Evolutionary conservation across 2,329 filamentous ascomycete species (phyloP).

Genomic region (Camillea tinctor): DNA sequence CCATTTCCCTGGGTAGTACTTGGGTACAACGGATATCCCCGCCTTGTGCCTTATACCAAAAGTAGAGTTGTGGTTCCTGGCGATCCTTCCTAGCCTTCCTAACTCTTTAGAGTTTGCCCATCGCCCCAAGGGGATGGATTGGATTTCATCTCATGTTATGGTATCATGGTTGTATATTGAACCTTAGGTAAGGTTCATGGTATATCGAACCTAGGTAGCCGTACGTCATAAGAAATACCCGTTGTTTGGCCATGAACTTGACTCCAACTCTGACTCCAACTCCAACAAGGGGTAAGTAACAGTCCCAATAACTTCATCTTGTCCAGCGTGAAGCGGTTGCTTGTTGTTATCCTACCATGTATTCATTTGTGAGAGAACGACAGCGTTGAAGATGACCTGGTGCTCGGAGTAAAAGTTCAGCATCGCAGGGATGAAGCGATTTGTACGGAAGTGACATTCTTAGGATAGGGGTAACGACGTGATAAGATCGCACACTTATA

Average conservation of each 20-base stretch:
- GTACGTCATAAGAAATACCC: background rate
- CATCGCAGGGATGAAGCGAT: background rate
- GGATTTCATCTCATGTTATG: background rate
- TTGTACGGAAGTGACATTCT: background rate
- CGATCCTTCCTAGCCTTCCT: slow-evolving; percentile 15
- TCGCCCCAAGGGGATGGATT: background rate
- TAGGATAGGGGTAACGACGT: background rate
- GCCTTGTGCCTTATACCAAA: slow-evolving; percentile 1
- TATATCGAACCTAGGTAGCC: background rate
- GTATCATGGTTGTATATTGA: too few species aligned
- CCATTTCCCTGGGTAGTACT: background rate
- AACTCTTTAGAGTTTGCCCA: background rate
- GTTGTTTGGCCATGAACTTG: background rate
- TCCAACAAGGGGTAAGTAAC: background rate
- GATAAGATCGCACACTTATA: background rate
- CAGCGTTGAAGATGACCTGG: background rate
- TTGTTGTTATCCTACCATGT: background rate
- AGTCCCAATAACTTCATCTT: background rate
- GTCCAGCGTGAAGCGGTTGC: background rate
- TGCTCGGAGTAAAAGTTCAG: background rate
- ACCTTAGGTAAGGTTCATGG: too few species aligned
- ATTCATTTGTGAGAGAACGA: background rate
- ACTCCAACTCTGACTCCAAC: background rate
- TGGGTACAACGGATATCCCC: slow-evolving; percentile 4
- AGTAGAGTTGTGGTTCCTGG: slow-evolving; percentile 14